Evolutionary conservation across 345 rosid genomes (phyloP).

Genomic region (Mallotus nudiflorus): DNA sequence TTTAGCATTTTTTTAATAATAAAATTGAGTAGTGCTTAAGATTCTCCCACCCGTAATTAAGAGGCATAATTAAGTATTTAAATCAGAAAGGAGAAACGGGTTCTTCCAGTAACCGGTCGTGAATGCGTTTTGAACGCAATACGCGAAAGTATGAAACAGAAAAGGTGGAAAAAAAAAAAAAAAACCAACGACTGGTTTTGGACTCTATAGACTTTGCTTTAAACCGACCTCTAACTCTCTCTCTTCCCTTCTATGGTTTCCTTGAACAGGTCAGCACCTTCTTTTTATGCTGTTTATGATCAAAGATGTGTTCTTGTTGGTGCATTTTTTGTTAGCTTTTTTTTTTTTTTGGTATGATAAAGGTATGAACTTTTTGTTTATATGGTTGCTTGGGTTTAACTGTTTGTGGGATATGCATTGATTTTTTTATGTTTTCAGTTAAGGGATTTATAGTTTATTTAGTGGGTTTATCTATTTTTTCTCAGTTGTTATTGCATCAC

Average conservation of each 20-base stretch:
- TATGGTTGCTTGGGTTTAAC: not conserved
- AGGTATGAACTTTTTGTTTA: constrained; percentile 3
- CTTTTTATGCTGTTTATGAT: not conserved
- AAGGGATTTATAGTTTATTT: not conserved
- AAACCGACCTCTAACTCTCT: constrained; percentile 1
- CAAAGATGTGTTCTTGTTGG: constrained; percentile 5
- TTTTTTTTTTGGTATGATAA: no score
- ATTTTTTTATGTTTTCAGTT: constrained; percentile 1
- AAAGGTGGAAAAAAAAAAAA: no score
- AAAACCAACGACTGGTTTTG: constrained; percentile 20
- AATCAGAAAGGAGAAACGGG: constrained; percentile 9
- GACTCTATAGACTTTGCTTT: constrained; percentile 11
- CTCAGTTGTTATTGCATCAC: no score
- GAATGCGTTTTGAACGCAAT: constrained; percentile 10
- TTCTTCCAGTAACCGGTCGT: constrained; percentile 31
- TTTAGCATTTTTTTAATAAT: not conserved
- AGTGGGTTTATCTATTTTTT: not conserved
- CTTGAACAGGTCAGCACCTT: constrained; percentile 26
- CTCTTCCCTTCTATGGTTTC: constrained; percentile 14
- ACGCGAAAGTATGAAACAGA: constrained; percentile 18
- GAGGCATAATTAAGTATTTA: not conserved
- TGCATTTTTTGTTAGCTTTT: constrained; percentile 10
- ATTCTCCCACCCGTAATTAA: not conserved
- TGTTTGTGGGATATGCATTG: not conserved
- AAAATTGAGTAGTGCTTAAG: not conserved